Evolutionary conservation across 169 alveolate genomes (phyloP).

Genomic region (Sarcocystis neurona): DNA sequence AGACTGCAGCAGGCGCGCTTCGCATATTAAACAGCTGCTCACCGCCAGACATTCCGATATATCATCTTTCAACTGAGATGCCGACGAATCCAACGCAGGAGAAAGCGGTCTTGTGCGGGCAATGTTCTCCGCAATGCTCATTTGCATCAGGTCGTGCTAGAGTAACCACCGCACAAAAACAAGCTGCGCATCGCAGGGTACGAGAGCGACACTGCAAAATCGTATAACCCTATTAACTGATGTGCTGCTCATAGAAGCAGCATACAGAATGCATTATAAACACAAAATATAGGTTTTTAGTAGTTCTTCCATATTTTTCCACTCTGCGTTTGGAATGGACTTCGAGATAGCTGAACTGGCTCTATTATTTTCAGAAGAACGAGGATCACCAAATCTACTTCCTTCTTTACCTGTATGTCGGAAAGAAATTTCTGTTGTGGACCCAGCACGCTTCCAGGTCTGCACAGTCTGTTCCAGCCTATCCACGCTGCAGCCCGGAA

Average conservation of each 20-base stretch:
- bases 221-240: background rate
- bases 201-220: background rate
- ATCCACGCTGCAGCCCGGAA: slow-evolving; percentile 93
- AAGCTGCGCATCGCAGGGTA: background rate
- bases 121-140: background rate
- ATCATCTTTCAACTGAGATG: background rate
- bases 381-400: background rate
- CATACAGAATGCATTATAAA: background rate
- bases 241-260: background rate
- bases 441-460: slow-evolving; percentile 96
- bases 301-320: background rate
- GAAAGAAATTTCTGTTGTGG: slow-evolving; percentile 87
- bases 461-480: slow-evolving; percentile 82
- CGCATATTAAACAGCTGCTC: background rate
- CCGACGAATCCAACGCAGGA: background rate
- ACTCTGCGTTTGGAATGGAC: background rate
- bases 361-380: background rate
- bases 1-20: background rate
- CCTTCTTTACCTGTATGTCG: slow-evolving; percentile 63
- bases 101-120: background rate
- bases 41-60: slow-evolving; percentile 24
- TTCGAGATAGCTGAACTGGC: background rate
- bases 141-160: slow-evolving; percentile 33
- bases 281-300: background rate
- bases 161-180: background rate